Conservation (phyloP, 2,329 filamentous ascomycete genomes). For the Xylariaceae sp. region DNA sequence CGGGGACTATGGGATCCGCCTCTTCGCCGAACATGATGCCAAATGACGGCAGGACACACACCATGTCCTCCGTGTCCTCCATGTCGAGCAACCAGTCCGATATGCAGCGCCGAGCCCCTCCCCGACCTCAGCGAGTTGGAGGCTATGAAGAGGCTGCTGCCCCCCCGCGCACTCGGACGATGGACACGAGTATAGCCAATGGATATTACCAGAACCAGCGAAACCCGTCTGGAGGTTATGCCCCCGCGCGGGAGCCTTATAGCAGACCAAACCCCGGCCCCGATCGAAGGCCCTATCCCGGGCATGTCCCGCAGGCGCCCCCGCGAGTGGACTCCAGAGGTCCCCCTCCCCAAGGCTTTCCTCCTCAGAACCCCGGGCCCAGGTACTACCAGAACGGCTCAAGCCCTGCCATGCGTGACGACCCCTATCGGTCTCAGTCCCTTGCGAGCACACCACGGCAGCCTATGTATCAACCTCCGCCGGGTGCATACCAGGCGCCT, state of each 20-base stretch:
- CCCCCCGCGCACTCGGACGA: slow-evolving; percentile 32
- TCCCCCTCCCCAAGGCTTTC: slow-evolving; percentile 38
- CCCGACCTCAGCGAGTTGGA: slow-evolving; percentile 30
- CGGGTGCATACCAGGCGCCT: slow-evolving; percentile 54
- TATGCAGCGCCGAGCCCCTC: slow-evolving; percentile 59
- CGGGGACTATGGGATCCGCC: slow-evolving; percentile 89
- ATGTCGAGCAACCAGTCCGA: slow-evolving; percentile 27
- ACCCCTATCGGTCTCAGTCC: slow-evolving; percentile 87
- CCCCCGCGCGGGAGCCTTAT: slow-evolving; percentile 29
- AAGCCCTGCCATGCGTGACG: slow-evolving; percentile 68
- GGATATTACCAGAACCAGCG: slow-evolving; percentile 49
- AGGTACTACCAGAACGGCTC: slow-evolving; percentile 56
- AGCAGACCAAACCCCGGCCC: slow-evolving; percentile 37
- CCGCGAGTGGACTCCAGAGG: slow-evolving; percentile 58
- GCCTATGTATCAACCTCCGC: slow-evolving; percentile 59
- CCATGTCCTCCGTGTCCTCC: slow-evolving; percentile 69
- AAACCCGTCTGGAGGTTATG: slow-evolving; percentile 42
- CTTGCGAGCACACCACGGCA: slow-evolving; percentile 71
- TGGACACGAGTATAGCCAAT: slow-evolving; percentile 37
- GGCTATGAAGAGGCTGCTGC: slow-evolving; percentile 30
- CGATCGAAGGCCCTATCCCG: slow-evolving; percentile 61
- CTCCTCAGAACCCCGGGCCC: slow-evolving; percentile 40
- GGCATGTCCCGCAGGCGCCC: slow-evolving; percentile 41
- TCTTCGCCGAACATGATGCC: slow-evolving; percentile 45
- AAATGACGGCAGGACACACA: slow-evolving; percentile 65